A percentile compares a stretch with the other conserved stretches of the same genome.
phyloP scores from a whole-genome alignment of 805 yeast genomes.

The Tetrapisispora namnaoensis region DNA sequence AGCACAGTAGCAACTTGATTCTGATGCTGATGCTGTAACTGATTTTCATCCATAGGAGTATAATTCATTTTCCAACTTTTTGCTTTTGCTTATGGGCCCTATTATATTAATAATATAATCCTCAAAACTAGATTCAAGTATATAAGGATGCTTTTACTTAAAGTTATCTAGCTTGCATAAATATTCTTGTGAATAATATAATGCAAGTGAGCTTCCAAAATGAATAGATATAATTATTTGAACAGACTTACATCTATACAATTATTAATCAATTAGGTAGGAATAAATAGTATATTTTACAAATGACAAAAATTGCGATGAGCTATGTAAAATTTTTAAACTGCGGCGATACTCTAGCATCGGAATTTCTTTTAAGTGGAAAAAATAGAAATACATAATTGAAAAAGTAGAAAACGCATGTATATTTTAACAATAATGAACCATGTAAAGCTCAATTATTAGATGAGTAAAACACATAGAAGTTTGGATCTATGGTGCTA shows the following conservation, averaged over 20 bases:
- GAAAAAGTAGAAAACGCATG: not conserved
- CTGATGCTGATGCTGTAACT: constrained; percentile 25
- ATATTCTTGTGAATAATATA: no score
- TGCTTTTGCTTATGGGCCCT: no score
- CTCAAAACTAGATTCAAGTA: no score
- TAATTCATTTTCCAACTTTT: constrained; percentile 25
- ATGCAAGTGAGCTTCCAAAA: no score
- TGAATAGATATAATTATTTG: no score
- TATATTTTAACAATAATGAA: no score
- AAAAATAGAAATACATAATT: no score
- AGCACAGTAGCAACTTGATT: constrained; percentile 68
- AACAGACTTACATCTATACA: no score
- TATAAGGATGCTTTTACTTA: not conserved
- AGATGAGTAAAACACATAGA: not conserved
- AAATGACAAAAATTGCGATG: constrained; percentile 1
- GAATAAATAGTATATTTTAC: not conserved
- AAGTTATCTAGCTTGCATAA: no score
- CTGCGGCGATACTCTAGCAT: not conserved
- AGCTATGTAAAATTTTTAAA: constrained; percentile 3
- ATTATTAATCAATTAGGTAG: not conserved
- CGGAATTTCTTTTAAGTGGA: not conserved
- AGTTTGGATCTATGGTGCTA: not conserved
- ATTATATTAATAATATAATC: not conserved
- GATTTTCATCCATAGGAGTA: constrained; percentile 29
- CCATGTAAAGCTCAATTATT: no score